Evolutionary conservation across 2,329 filamentous ascomycete genomes (phyloP).

Genomic region (Pseudopithomyces maydicus): DNA sequence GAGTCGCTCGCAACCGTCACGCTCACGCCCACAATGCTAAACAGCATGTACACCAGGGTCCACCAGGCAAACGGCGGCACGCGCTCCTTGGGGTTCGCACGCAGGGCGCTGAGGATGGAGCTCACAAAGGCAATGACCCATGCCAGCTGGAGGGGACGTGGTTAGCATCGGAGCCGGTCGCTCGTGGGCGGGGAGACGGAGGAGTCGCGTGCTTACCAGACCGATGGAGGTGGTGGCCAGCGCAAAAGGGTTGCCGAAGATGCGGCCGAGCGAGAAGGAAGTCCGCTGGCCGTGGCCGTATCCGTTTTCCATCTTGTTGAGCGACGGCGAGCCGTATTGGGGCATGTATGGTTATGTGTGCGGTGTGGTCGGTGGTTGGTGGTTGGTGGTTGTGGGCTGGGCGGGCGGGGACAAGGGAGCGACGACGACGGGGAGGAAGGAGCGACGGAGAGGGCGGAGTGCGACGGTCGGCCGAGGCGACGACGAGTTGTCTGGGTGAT

Average conservation of each 20-base stretch:
- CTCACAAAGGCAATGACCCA: conserved; percentile 93
- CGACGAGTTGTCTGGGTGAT: too few species aligned
- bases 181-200: background rate
- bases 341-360: too few species aligned
- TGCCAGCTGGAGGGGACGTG: conserved; percentile 71
- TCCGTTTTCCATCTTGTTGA: conserved; percentile 79
- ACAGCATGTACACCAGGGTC: conserved; percentile 83
- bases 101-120: conserved; percentile 73
- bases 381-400: too few species aligned
- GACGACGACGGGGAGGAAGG: conserved; percentile 7
- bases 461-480: background rate
- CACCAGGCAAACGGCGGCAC: conserved; percentile 77
- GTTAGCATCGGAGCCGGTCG: background rate
- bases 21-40: conserved; percentile 78
- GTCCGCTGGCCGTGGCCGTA: conserved; percentile 53
- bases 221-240: conserved; percentile 92
- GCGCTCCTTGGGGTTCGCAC: conserved; percentile 64
- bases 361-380: too few species aligned
- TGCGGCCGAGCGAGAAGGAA: conserved; percentile 79
- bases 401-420: conserved; percentile 43
- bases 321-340: conserved; percentile 68
- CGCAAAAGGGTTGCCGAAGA: conserved; percentile 94
- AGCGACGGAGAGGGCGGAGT: conserved; percentile 1
- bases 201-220: conserved; percentile 65
- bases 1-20: conserved; percentile 84